Conservation (phyloP, 352 stramenopile species). For the Thraustochytrium sp. region DNA sequence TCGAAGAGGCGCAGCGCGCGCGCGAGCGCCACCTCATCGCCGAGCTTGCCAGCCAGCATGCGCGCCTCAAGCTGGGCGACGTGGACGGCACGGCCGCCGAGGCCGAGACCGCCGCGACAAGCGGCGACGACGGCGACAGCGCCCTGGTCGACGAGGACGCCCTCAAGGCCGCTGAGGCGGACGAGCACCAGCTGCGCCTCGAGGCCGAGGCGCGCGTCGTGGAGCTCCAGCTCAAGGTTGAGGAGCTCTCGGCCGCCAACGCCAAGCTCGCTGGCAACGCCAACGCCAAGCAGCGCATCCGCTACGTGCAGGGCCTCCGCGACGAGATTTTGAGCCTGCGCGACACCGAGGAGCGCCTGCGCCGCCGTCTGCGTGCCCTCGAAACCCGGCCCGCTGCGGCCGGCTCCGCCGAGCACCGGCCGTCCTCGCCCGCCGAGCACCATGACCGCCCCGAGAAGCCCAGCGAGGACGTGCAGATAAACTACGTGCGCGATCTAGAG, state of each 20-base stretch:
- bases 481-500: not conserved
- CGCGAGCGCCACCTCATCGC: conserved; percentile 20
- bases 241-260: conserved; percentile 29
- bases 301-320: conserved; percentile 19
- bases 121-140: not conserved
- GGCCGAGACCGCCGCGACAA: not conserved
- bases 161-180: not conserved
- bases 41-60: not conserved
- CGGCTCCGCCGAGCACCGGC: not conserved
- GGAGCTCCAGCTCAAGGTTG: conserved; percentile 31
- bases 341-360: conserved; percentile 6
- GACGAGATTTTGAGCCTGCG: not conserved
- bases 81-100: not conserved
- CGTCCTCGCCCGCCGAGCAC: not conserved
- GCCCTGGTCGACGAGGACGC: not conserved
- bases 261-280: conserved; percentile 30
- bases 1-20: conserved; percentile 37
- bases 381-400: not conserved
- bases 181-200: conserved; percentile 10
- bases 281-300: not conserved
- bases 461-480: not conserved
- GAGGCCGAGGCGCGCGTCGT: conserved; percentile 6
- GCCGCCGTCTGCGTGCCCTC: not conserved
- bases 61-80: not conserved
- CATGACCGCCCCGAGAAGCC: not conserved